Evolutionary conservation across 176 grass and related monocot species (phyloP).

Genomic region (Urochloa ruziziensis): DNA sequence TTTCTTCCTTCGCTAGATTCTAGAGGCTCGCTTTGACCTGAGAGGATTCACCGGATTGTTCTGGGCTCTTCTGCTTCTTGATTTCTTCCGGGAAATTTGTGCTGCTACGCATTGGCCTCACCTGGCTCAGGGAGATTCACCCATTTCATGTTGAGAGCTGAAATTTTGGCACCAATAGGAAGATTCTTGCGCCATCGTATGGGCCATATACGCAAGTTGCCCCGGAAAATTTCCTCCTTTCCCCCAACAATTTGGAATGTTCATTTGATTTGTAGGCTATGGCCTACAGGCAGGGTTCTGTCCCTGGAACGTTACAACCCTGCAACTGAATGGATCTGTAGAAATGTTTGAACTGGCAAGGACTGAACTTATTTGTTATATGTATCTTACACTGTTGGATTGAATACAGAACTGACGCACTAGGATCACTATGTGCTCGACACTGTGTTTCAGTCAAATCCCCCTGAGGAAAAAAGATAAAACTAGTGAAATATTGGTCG

Average conservation of each 20-base stretch:
- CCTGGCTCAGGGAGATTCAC: background rate
- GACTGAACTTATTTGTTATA: background rate
- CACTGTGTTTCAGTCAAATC: background rate
- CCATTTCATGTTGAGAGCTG: background rate
- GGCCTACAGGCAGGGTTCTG: background rate
- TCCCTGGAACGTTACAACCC: background rate
- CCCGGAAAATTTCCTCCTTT: background rate
- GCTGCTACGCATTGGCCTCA: background rate
- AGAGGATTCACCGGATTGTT: background rate
- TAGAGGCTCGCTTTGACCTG: background rate
- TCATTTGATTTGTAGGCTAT: background rate
- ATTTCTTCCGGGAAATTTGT: background rate
- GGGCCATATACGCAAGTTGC: background rate
- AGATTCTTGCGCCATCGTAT: background rate
- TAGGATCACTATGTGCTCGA: background rate
- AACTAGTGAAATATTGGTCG: background rate
- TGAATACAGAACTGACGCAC: background rate
- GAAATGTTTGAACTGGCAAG: background rate
- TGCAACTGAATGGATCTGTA: background rate
- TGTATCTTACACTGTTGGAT: background rate
- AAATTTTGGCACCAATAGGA: background rate
- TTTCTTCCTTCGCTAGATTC: background rate
- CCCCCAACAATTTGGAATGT: background rate
- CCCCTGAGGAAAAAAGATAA: background rate
- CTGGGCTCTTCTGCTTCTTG: background rate